Base-by-base conservation (phyloP, 2,329 filamentous ascomycete species). In the Fusarium xyrophilum region DNA sequence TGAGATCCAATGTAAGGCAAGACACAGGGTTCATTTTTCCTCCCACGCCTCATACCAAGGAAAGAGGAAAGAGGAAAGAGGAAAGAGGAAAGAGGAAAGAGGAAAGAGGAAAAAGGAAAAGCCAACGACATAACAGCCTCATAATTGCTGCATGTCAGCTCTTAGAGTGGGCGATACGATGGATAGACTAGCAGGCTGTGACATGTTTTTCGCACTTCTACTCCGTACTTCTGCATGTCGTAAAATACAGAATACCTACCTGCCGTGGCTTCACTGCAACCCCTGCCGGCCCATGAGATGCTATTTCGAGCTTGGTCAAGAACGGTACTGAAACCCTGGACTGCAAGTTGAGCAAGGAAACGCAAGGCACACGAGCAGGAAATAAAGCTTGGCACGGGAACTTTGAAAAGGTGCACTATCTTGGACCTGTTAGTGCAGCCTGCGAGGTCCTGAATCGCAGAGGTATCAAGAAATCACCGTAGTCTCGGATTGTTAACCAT, bases 311-410 rank as follows among this genome's bases (percentile, higher is more conserved):
- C 54, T 21, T 46, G 46, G 58, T 55, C 19, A 35, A 43, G 38
- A 42, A 39, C 30, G 32, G 21, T 17, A 56, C 27, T 57, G 33
- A 40, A 36, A 35, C 39, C 32, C 39, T 36, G 30, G 35, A 17
- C 42, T 56, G 38, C 36, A 42, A 38, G 39, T 32, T 25, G 32
- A 56, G 51, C 59, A 63, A 63, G 60, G 60, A 57, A 50, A 63
- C 43, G 27, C 21, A 63, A 28, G 52, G 40, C 51, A 56, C 33
- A 59, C 19, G 40, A 56, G 46, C 55, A 57, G 19, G 35, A 46
- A 43, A 32, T 23, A 33, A 58, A 46, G 63, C 65, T 68, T 68
- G 65, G 65, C 60, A 61, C 44, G 28, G 60, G 57, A 40, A 65
- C 40, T 47, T 36, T 62, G 57, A 50, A 44, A 56, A 32, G 40